Base-by-base conservation (phyloP, 1,284 basidiomycete species). In the Thecaphora frezii region DNA sequence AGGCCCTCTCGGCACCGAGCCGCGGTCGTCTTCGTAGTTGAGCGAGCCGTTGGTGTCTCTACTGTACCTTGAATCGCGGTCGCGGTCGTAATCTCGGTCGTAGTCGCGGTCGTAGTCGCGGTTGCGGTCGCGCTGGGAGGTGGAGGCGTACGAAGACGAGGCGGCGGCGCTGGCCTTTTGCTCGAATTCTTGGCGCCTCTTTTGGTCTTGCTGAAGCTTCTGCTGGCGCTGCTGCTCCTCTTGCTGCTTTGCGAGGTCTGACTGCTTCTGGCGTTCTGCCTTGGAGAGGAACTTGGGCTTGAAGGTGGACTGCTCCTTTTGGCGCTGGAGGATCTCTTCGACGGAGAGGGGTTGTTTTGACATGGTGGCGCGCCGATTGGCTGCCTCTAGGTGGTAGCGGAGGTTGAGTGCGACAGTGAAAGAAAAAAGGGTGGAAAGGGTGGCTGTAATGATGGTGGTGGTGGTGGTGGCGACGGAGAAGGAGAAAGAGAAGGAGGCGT, bases 131-230 rank as follows among this genome's bases (percentile, higher is more conserved):
- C 42, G 18, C 25, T 38, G 9, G 37, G 44, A 1, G 47, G 49
- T 13, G 33, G 51, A 42, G 41, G 40, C 22, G 46, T 44, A 26
- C 36, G 47, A 30, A 14, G 61, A 38, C 28, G 68, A 51, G 13
- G 61, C 12, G 10, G 40, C 48, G 7, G 51, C 42, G 3, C 55
- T 51, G 37, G 62, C 67, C 40, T 88, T 86, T 18, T 83, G 80
- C 77, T 97, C 91, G 10, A 94, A 82, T 9, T 74, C 77, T 52
- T 88, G 86, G 38, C 89, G 82, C 58, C 89, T 86, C 48, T 80
- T 77, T 54, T 82, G 83, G 1, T 85, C 58, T 5, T 82, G 80
- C 43, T 89, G 86, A 57, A 85, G 85, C 61, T 83, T 86, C 16
- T 58, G 54, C 16, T 48, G 64, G 72, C 44, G 52, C 37, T 58